Percentiles rank a stretch among this genome's conserved stretches.
Conservation (phyloP, 2,329 filamentous ascomycete species). For the Microdochium paspali region DNA sequence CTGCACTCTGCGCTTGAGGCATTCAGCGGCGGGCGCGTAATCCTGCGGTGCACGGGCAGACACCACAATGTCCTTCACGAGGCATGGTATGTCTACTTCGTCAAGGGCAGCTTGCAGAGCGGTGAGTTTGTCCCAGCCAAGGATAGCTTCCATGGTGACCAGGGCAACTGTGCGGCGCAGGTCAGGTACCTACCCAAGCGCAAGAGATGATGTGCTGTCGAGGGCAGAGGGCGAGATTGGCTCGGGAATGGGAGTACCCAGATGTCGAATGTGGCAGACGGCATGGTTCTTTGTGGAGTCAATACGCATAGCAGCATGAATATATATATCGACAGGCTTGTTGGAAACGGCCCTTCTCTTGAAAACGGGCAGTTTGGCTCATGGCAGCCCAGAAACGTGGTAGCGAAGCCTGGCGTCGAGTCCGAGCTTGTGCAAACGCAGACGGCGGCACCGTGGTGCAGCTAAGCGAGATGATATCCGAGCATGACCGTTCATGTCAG, state of each 20-base stretch:
- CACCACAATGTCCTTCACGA: slow-evolving; percentile 33
- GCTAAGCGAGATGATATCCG: background rate
- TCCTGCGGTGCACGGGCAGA: slow-evolving; percentile 29
- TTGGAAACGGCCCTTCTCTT: too few relatives aligned
- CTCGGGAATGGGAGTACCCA: too few relatives aligned
- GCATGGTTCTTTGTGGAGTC: too few relatives aligned
- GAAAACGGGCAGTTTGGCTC: too few relatives aligned
- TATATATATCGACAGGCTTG: too few relatives aligned
- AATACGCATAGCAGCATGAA: too few relatives aligned
- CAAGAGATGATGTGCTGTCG: slow-evolving; percentile 1
- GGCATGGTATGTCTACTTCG: slow-evolving; percentile 44
- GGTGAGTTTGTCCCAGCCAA: slow-evolving; percentile 35
- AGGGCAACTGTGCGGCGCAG: slow-evolving; percentile 26
- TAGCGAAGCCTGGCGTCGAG: too few relatives aligned
- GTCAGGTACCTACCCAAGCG: slow-evolving; percentile 31
- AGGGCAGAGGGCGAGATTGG: too few relatives aligned
- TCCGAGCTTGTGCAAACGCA: too few relatives aligned
- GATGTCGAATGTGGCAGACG: too few relatives aligned
- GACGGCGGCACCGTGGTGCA: background rate
- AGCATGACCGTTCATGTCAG: too few relatives aligned
- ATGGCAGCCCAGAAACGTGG: too few relatives aligned
- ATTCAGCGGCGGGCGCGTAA: slow-evolving; percentile 33
- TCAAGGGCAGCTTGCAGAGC: slow-evolving; percentile 39
- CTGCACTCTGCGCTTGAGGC: slow-evolving; percentile 31
- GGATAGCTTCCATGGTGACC: slow-evolving; percentile 25